Percentiles rank a stretch among this genome's conserved stretches.
These are phyloP conservation scores for Yamadazyma endophytica DNA, from an alignment of 805 yeast species.

Conservation along the genomic window DNA sequence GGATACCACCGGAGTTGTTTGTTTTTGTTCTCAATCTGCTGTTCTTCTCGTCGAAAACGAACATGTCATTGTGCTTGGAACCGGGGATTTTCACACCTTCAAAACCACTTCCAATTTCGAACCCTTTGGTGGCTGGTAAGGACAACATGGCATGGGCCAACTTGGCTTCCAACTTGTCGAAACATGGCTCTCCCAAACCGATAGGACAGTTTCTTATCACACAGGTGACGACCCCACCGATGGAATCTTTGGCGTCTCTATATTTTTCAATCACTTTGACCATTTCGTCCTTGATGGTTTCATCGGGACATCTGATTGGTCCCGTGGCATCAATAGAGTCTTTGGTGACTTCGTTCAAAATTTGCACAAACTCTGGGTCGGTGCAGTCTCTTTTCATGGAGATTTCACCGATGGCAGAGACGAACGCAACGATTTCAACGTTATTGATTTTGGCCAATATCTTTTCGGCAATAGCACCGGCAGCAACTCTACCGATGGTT, in stretches of 20 bases:
- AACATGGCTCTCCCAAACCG: constrained; percentile 98
- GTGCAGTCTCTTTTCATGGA: constrained; percentile 71
- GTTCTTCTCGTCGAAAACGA: constrained; percentile 54
- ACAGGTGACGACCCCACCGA: constrained; percentile 98
- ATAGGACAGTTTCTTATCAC: constrained; percentile 90
- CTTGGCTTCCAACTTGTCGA: constrained; percentile 92
- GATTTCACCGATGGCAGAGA: constrained; percentile 82
- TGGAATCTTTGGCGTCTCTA: constrained; percentile 84
- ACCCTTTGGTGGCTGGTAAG: constrained; percentile 96
- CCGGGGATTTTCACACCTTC: constrained; percentile 88
- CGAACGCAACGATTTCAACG: constrained; percentile 95
- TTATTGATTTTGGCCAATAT: constrained; percentile 68
- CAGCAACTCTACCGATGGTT: constrained; percentile 98
- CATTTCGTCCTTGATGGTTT: constrained; percentile 68
- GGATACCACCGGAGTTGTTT: constrained; percentile 94
- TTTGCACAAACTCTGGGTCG: constrained; percentile 58
- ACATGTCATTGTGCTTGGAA: constrained; percentile 89
- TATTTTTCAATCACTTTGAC: constrained; percentile 80
- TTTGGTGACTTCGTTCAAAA: constrained; percentile 75
- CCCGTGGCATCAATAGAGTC: constrained; percentile 84
- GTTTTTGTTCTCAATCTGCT: constrained; percentile 78
- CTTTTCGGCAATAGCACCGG: constrained; percentile 97
- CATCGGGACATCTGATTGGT: constrained; percentile 92
- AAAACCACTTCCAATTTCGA: constrained; percentile 96
- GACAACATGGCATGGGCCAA: constrained; percentile 98